Evolutionary conservation across 805 yeast species (phyloP).

Genomic region (Kregervanrija fluxuum): DNA sequence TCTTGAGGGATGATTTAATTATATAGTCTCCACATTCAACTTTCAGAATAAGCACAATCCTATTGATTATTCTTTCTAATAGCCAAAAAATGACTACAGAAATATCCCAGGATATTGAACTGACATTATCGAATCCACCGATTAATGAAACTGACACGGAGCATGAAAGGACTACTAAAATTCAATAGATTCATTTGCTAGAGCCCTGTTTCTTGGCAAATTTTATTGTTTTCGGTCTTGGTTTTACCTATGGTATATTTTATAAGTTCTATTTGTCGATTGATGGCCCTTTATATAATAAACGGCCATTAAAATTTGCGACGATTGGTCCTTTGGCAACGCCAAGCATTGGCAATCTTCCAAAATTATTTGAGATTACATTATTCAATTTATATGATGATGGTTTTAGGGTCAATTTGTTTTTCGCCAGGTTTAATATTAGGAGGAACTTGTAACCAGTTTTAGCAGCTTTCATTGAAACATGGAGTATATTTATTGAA

Average conservation of each 20-base stretch:
- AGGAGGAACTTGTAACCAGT: constrained; percentile 7
- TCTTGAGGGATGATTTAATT: too few relatives aligned
- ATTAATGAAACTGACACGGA: too few relatives aligned
- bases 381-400: constrained; percentile 17
- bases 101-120: too few relatives aligned
- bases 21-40: too few relatives aligned
- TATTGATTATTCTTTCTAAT: too few relatives aligned
- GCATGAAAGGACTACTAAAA: too few relatives aligned
- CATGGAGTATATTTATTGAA: constrained; percentile 47
- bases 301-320: constrained; percentile 24
- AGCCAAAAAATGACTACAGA: too few relatives aligned
- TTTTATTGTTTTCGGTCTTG: constrained; percentile 30
- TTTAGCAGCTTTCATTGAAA: constrained; percentile 43
- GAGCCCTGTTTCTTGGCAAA: constrained; percentile 10
- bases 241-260: constrained; percentile 32
- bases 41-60: neutral
- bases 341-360: constrained; percentile 23
- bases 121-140: too few relatives aligned
- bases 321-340: constrained; percentile 29
- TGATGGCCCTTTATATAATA: constrained; percentile 23
- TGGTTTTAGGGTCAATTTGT: constrained; percentile 23
- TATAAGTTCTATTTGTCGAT: constrained; percentile 28
- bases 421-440: constrained; percentile 26
- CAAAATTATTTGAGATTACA: constrained; percentile 17
- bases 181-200: neutral